phyloP scores from a whole-genome alignment of 805 yeast genomes.

The Candida tibetensis region DNA sequence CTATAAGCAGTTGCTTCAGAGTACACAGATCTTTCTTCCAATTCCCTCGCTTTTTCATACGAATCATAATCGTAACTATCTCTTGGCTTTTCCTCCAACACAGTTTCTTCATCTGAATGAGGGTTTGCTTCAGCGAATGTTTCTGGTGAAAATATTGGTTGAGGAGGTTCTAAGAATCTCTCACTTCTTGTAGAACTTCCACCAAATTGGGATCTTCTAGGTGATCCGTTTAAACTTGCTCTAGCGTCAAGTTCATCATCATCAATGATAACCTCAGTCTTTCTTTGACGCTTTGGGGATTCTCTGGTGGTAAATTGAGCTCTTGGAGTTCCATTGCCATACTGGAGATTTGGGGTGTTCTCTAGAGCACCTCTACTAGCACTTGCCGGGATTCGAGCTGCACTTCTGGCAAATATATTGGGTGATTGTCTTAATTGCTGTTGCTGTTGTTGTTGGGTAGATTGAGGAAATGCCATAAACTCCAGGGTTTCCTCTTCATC shows the following conservation, averaged over 20 bases:
- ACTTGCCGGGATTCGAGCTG: conserved; percentile 19
- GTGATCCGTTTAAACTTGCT: conserved; percentile 32
- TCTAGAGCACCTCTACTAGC: conserved; percentile 18
- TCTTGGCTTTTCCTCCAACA: conserved; percentile 22
- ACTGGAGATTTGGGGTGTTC: conserved; percentile 28
- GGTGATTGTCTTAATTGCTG: conserved; percentile 49
- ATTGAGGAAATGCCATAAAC: conserved; percentile 31
- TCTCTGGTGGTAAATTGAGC: conserved; percentile 66
- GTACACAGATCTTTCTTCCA: conserved; percentile 34
- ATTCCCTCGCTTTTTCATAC: conserved; percentile 33
- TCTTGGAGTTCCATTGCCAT: conserved; percentile 44
- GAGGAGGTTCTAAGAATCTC: conserved; percentile 59
- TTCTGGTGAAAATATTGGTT: conserved; percentile 60
- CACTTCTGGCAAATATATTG: conserved; percentile 41
- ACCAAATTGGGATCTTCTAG: conserved; percentile 29
- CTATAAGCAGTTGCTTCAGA: conserved; percentile 35
- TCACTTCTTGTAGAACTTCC: conserved; percentile 40
- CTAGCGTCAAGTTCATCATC: conserved; percentile 24
- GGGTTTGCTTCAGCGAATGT: conserved; percentile 60
- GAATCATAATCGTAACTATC: conserved; percentile 33
- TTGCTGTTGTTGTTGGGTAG: conserved; percentile 18
- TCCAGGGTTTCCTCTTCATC: conserved; percentile 16
- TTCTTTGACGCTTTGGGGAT: conserved; percentile 62
- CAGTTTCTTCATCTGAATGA: conserved; percentile 30
- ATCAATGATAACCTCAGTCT: conserved; percentile 48